Evolutionary conservation across 75 land plant genomes (phyloP), one percentile per base, ranked within the genome.

Genomic region (Pseudotsuga menziesii): DNA sequence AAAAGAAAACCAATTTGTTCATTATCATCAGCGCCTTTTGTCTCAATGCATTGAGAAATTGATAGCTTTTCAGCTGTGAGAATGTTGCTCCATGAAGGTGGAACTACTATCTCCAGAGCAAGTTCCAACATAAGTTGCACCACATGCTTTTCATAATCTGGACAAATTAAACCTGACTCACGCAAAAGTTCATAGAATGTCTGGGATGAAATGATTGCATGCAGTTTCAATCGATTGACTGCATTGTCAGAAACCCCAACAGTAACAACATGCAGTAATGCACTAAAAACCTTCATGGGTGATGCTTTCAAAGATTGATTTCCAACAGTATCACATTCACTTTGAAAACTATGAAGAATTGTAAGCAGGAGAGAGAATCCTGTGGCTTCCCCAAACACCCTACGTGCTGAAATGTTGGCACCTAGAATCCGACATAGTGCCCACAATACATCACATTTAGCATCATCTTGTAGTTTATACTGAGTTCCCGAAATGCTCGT

Each of bases 341-440:
- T 83, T 56, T 94, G 90, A 61, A 95, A 88, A 75, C 89, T 85
- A 77, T 97, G 89, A 20, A 97, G 87, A 13, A 84, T 86, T 36
- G 98, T 95, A 55, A 93, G 61, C 69, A 97, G 78, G 61, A 97
- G 98, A 32, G 92, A 83, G 81, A 97, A 95, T 26, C 99, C 99
- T 72, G 95, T 91, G 23, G 88, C 90, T 82, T 96, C 96, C 73
- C 96, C 94, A 85, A 97, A 97, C 29, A 90, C 93, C 75, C 86
- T 82, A 69, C 96, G 95, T 58, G 91, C 88, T 69, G 93, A 83
- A 78, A 39, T 80, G 78, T 93, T 95, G 17, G 83, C 79, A 20
- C 89, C 87, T 55, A 97, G 73, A 54, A 95, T 89, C 20, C 98
- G 93, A 92, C 93, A 95, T 74, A 95, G 77, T 27, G 91, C 82